A percentile compares a stretch with the other conserved stretches of the same genome.
Evolutionary conservation across 1,284 basidiomycete species (phyloP).

Genomic region (Anthracocystis walkeri): DNA sequence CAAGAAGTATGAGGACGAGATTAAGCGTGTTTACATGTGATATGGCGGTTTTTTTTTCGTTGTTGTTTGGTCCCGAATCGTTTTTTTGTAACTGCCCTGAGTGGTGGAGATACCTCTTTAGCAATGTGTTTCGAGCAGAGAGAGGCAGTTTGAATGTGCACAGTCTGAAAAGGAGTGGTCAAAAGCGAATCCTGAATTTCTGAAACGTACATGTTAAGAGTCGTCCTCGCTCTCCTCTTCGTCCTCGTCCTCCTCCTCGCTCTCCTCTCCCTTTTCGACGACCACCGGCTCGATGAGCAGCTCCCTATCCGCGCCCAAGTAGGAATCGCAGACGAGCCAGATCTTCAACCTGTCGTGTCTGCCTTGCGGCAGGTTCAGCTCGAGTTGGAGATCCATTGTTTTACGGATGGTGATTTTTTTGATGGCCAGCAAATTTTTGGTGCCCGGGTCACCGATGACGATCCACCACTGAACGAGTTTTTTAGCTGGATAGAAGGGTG

Average conservation of each 20-base stretch:
- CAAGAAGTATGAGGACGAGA: conserved; percentile 60
- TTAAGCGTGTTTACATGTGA: conserved; percentile 64
- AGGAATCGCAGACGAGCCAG: conserved; percentile 92
- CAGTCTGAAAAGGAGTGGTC: no score
- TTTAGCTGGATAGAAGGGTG: conserved; percentile 88
- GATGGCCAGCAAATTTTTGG: conserved; percentile 85
- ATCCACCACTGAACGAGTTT: conserved; percentile 99
- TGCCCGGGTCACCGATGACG: conserved; percentile 83
- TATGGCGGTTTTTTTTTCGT: neutral
- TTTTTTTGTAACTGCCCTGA: no score
- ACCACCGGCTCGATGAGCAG: conserved; percentile 51
- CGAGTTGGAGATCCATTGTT: conserved; percentile 80
- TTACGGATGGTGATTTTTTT: conserved; percentile 88
- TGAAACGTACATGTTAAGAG: no score
- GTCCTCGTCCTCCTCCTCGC: conserved; percentile 46
- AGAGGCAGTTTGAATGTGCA: no score
- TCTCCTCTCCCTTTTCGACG: conserved; percentile 61
- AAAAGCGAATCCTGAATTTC: no score
- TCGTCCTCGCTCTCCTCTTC: conserved; percentile 16
- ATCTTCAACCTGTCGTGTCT: conserved; percentile 81
- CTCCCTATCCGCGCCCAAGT: conserved; percentile 71
- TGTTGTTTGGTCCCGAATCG: neutral
- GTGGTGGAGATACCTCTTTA: neutral
- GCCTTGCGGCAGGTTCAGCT: conserved; percentile 82
- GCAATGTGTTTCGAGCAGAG: neutral